phyloP scores from a whole-genome alignment of 495 filamentous ascomycete genomes.

The Talaromyces trachyspermus region DNA sequence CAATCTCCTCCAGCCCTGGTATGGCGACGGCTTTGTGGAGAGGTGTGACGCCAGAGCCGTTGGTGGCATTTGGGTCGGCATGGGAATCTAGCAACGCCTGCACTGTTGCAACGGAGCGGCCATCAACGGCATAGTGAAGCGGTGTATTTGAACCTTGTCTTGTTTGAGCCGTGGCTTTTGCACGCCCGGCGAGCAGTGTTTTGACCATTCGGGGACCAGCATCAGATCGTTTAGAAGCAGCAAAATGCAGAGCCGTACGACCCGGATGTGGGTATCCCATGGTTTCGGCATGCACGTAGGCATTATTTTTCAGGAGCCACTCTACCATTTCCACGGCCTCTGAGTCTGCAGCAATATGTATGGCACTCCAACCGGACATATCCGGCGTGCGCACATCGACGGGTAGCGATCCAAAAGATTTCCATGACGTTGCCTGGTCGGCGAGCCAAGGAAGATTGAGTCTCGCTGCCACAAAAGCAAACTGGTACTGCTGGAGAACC shows the following conservation, averaged over 20 bases:
- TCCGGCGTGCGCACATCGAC: constrained; percentile 5
- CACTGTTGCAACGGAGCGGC: constrained; percentile 3
- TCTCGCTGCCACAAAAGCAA: constrained; percentile 4
- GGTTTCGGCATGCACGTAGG: constrained; percentile 5
- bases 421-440: constrained; percentile 1
- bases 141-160: constrained; percentile 5
- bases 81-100: background rate
- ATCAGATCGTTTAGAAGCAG: constrained; percentile 3
- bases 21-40: constrained; percentile 8
- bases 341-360: constrained; percentile 6
- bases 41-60: constrained; percentile 4
- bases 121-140: constrained; percentile 7
- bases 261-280: constrained; percentile 4
- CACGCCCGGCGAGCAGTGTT: background rate
- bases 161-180: constrained; percentile 1
- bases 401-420: constrained; percentile 1
- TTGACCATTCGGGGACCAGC: background rate
- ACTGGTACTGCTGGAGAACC: constrained; percentile 1
- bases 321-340: constrained; percentile 2
- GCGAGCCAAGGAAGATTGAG: constrained; percentile 6
- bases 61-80: constrained; percentile 3
- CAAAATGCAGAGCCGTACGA: constrained; percentile 7
- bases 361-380: constrained; percentile 6
- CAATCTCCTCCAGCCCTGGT: constrained; percentile 3
- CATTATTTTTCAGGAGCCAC: constrained; percentile 5